phyloP scores from a whole-genome alignment of 2,329 filamentous ascomycete genomes.

The Aspergillus brunneoviolaceus region DNA sequence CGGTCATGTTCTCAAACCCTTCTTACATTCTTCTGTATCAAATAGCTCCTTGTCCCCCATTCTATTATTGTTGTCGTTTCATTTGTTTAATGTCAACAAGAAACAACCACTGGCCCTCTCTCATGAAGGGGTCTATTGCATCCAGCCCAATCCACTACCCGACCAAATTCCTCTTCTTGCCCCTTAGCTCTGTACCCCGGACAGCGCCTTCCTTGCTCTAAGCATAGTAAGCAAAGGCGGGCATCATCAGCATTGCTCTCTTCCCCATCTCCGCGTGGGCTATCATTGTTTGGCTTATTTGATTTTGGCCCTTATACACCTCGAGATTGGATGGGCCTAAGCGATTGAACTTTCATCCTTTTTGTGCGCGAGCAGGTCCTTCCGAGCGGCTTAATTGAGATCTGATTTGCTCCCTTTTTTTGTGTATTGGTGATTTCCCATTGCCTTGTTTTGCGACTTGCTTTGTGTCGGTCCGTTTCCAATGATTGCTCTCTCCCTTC shows the following conservation, averaged over 20 bases:
- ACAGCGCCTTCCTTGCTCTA: not conserved
- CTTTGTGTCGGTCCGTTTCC: conserved; percentile 5
- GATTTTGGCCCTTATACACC: conserved; percentile 2
- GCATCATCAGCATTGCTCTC: not conserved
- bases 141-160: conserved; percentile 1
- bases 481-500: not conserved
- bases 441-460: not conserved
- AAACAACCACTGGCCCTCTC: not conserved
- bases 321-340: not conserved
- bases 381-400: conserved; percentile 4
- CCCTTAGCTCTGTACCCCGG: not conserved
- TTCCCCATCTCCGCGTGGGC: not conserved
- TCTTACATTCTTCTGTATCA: conserved; percentile 1
- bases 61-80: not conserved
- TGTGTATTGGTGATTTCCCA: not conserved
- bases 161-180: conserved; percentile 1
- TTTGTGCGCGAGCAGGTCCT: conserved; percentile 4
- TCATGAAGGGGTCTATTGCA: not conserved
- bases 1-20: not conserved
- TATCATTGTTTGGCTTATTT: not conserved
- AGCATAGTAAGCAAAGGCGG: not conserved
- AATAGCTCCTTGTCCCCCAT: not conserved
- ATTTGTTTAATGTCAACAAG: not conserved
- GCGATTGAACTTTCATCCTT: not conserved
- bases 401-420: not conserved